Evolutionary conservation across 1,284 basidiomycete genomes (phyloP), one percentile per base, ranked within the genome.

Genomic region (Microbotryum violaceum): DNA sequence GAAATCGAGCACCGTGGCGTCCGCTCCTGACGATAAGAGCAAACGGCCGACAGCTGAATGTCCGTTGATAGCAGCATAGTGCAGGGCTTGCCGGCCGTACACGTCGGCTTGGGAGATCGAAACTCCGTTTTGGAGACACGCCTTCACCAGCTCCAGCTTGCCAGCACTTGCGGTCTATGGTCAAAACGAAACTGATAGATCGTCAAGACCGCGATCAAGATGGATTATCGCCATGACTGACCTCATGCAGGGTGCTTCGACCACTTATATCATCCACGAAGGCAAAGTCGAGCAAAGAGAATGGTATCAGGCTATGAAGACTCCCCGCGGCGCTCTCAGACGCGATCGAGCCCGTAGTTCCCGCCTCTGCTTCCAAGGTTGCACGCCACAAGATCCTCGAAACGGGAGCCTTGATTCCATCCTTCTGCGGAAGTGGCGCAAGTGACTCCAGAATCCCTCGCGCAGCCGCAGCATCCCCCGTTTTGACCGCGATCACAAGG

Each of bases 261-360:
- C 89, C 90, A 74, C 97, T 98, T 79, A 99, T 98, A 72, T 97
- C 92, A 74, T 98, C 96, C 49, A 97, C 82, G 73, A 91, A 97
- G 56, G 81, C 79, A 74, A 89, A 97, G 77, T 97, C 89, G 72
- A 97, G 89, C 0, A 86, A 82, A 4, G 78, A 75, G 21, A 80
- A 78, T 57, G 91, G 79, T 46, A 86, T 85, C 63, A 73, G 29
- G 68, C 59, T 66, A 25, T 49, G 42, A 16, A 14, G 5, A 18
- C 37, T 16, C 9, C 37, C 37, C 37, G 37, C 37, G 37, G 18
- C 12, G 16, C 14, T 42, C 37, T 42, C 37, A 18, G 37, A 42
- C 9, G 42, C 21, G 14, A 46, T 59, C 31, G 49, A 25, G 25
- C 29, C 27, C 12, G 25, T 20, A 5, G 49, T 31, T 44, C 31